Base-by-base conservation (phyloP, 2,329 filamentous ascomycete genomes). In the Botryosphaeria agaves region DNA sequence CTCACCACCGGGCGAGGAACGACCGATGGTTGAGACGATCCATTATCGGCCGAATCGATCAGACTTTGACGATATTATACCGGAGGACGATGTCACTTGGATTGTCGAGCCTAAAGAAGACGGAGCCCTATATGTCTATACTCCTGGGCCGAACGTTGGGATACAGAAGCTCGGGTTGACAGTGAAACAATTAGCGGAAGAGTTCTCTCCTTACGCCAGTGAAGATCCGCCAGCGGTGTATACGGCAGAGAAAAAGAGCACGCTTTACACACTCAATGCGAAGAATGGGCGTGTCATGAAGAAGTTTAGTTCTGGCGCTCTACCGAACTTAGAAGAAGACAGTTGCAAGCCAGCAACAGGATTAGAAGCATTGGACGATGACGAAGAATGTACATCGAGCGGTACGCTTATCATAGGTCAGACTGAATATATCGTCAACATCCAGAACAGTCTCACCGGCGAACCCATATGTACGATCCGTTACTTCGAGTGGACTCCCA, bases 401-500 rank as follows among this genome's bases (percentile, higher is more conserved):
- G 80, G 83, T 18, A 89, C 78, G 19, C 69, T 93, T 36, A 84
- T 80, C 0, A 64, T 94, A 2, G 84, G 83, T 17, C 72, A 82
- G 30, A 83, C 82, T 23, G 84, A 94, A 51, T 98, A 98, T 53
- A 87, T 72, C 5, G 76, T 98, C 36, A 73, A 69, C 33, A 91
- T 98, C 26, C 77, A 84, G 39, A 76, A 81, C 36, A 69, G 66
- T 26, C 69, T 78, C 41, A 75, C 72, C 3, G 76, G 77, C 2
- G 70, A 76, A 35, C 70, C 72, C 5, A 77, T 98, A 37, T 92
- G 84, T 45, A 93, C 82, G 0, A 70, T 98, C 41, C 85, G 74
- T 40, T 98, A 91, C 48, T 79, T 83, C 7, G 89, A 98, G 51
- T 98, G 89, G 89, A 76, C 74, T 1, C 81, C 85, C 9, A 98